Base-by-base conservation (phyloP, 164 flowering plant genomes). In the Stephania cephalantha region DNA sequence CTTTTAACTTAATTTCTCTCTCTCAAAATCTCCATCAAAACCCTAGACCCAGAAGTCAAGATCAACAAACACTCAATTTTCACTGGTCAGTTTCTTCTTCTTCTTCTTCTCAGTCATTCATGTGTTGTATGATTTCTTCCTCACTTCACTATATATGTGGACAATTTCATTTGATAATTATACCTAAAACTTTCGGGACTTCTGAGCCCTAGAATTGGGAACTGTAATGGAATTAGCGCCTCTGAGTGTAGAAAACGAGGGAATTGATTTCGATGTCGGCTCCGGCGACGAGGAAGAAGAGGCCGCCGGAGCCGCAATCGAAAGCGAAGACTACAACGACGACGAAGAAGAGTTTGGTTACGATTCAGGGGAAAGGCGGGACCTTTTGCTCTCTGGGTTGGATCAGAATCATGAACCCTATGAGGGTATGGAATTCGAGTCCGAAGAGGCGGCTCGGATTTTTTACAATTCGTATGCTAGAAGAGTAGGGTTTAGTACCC, bases 371-470 rank as follows among this genome's bases (percentile, higher is more conserved):
- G 50, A 69, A 35, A 69, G 66, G 22, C 25, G 9, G 25, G 66
- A 61, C 25, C 66, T 61, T 61, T 20, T 61, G n/a, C 20, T 15
- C 66, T 61, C 66, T 25, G 66, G 20, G 22, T 18, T 7, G 66
- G 90, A 87, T 53, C 90, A 86, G 63, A 88, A 86, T 79, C 91
- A 88, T 73, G 88, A 88, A 69, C 87, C 86, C 68, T 61, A 1
- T 9, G 66, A 61, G 25, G 66, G 66, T 8, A 61, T 61, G 66
- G 66, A 81, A 85, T 75, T 88, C 87, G 72, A 70, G 13, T 46
- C n/a, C 78, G 77, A 67, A 82, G 85, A 70, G 30, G 72, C 72
- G 13, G 72, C 35, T 11, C 25, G 72, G 18, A 70, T 70, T 48
- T 70, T 70, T 25, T 69, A 69, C 50, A 69, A 69, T 20, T 69